A percentile compares a stretch with the other conserved stretches of the same genome.
Conservation (phyloP, 164 flowering plant genomes). For the Dillenia turbinata region DNA sequence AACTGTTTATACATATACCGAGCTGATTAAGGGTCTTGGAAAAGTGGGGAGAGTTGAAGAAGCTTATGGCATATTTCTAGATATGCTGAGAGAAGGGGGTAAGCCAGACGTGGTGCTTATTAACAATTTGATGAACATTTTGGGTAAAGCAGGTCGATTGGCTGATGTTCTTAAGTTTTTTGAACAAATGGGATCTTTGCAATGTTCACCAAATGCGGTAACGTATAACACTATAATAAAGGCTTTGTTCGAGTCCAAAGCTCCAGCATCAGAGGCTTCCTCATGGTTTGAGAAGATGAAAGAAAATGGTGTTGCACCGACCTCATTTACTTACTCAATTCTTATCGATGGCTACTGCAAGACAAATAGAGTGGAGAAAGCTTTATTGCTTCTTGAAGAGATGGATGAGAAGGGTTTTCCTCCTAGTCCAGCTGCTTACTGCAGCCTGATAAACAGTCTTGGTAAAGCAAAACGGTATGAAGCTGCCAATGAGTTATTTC, state of each 20-base stretch:
- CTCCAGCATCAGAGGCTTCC: slow-evolving; percentile 55
- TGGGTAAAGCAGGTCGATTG: slow-evolving; percentile 65
- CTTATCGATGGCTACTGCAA: slow-evolving; percentile 94
- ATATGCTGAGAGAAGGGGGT: slow-evolving; percentile 56
- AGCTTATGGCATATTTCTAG: slow-evolving; percentile 52
- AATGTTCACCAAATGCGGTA: slow-evolving; percentile 72
- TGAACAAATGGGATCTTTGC: slow-evolving; percentile 52
- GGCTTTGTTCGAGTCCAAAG: slow-evolving; percentile 56
- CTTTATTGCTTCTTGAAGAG: slow-evolving; percentile 81
- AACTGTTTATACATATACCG: slow-evolving; percentile 88
- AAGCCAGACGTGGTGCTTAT: slow-evolving; percentile 83
- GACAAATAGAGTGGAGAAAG: slow-evolving; percentile 81
- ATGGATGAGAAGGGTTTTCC: slow-evolving; percentile 98
- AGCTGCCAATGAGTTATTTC: slow-evolving; percentile 88
- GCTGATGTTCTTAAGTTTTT: slow-evolving; percentile 67
- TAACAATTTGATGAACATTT: slow-evolving; percentile 70
- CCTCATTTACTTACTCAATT: slow-evolving; percentile 82
- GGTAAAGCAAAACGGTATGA: slow-evolving; percentile 85
- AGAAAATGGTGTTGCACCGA: slow-evolving; percentile 56
- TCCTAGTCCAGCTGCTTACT: slow-evolving; percentile 93
- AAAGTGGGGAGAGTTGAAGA: slow-evolving; percentile 75
- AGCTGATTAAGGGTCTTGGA: slow-evolving; percentile 84
- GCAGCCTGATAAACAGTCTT: slow-evolving; percentile 81
- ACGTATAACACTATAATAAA: slow-evolving; percentile 82
- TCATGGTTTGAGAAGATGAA: slow-evolving; percentile 87